Evolutionary conservation across 768 basidiomycete species (phyloP).

Genomic region (Lactarius hengduanensis): DNA sequence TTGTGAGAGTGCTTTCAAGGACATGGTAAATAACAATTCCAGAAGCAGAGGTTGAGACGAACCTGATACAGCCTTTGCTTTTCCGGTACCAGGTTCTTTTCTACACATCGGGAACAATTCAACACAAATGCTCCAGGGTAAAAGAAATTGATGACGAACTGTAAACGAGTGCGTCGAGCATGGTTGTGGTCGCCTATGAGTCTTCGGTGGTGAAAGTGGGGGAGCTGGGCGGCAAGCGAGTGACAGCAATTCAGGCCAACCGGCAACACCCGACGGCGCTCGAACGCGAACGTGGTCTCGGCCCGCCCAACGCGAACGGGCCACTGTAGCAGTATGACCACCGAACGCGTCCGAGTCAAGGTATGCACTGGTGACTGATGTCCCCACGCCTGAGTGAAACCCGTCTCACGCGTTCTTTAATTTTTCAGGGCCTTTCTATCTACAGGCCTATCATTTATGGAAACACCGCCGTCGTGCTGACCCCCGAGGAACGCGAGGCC

Average conservation of each 20-base stretch:
- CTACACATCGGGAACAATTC: conserved; percentile 35
- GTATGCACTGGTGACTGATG: conserved; percentile 45
- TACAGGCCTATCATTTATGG: conserved; percentile 94
- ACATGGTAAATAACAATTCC: neutral
- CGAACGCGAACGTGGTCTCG: conserved; percentile 9
- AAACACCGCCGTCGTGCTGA: conserved; percentile 82
- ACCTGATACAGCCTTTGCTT: conserved; percentile 71
- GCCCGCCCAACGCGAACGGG: neutral
- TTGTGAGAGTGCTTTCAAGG: conserved; percentile 40
- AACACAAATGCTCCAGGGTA: neutral
- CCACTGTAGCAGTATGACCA: conserved; percentile 46
- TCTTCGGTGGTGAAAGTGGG: conserved; percentile 17
- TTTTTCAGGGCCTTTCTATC: conserved; percentile 74
- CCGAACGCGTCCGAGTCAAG: conserved; percentile 77
- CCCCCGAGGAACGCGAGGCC: conserved; percentile 62
- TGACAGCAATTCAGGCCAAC: conserved; percentile 12
- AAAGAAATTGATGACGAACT: conserved; percentile 43
- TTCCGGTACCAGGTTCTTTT: conserved; percentile 63
- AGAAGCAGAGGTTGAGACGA: conserved; percentile 16
- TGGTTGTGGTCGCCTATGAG: conserved; percentile 29
- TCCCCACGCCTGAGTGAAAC: conserved; percentile 16
- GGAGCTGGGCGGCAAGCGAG: conserved; percentile 28
- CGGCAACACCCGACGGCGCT: conserved; percentile 38
- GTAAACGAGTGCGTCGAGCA: conserved; percentile 64
- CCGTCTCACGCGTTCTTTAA: conserved; percentile 14